Evolutionary conservation across 768 basidiomycete genomes (phyloP), one percentile per base, ranked within the genome.

Genomic region (Artomyces pyxidatus): DNA sequence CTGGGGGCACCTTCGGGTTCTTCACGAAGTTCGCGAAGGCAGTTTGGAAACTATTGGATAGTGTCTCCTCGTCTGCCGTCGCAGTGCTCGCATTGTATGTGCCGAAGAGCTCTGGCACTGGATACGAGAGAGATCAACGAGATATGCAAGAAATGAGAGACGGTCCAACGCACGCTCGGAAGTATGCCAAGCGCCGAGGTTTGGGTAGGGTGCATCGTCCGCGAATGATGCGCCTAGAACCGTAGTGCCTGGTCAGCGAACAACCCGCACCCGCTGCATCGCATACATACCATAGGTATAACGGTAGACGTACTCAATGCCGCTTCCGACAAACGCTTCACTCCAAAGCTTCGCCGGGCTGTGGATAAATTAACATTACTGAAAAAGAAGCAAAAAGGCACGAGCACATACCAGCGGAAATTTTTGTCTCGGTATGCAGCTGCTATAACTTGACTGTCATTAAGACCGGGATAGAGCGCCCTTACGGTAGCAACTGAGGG

Each of bases 101-200:
- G 16, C 61, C 63, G 47, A 64, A 64, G n/a, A 64, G 50, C 29
- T 56, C 52, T 3, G 25, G 39, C 9, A 61, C 60, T 61, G 35
- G 12, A 17, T 19, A 30, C 8, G 25, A n/a, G 47, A 48, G 25
- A 52, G 47, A 21, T 19, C 42, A 35, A 19, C 16, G 22, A 35
- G 30, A 6, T 8, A 43, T 1, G 22, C 28, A 2, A 41, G 45
- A 8, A 22, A n/a, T n/a, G n/a, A n/a, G n/a, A n/a, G n/a, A n/a
- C n/a, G n/a, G n/a, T n/a, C n/a, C n/a, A 7, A 37, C 38, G 6
- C 22, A 26, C 42, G 3, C 19, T 41, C 39, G n/a, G 39, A 41
- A 23, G 39, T 10, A 21, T 41, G 39, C 39, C 38, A 40, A 9
- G 38, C 38, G 17, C 38, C 39, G 10, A 21, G 16, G n/a, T 22